These are phyloP conservation scores for Paecilomyces sp. DNA, from an alignment of 2,329 filamentous ascomycete genomes.

Conservation along the genomic window DNA sequence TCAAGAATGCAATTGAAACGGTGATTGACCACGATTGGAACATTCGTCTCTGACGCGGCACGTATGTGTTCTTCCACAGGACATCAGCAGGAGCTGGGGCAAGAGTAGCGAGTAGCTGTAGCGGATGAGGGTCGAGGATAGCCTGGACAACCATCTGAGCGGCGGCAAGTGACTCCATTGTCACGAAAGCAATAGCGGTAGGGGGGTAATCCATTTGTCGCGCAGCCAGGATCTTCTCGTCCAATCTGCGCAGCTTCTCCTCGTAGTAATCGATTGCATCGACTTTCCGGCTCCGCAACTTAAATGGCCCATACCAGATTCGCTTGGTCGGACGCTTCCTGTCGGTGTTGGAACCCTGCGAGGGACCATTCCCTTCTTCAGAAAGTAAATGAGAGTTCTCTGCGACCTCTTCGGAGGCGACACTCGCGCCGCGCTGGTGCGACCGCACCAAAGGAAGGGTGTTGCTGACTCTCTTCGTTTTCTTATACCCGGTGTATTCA, in stretches of 20 bases:
- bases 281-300: constrained; percentile 62
- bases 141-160: constrained; percentile 95
- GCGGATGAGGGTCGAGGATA: constrained; percentile 81
- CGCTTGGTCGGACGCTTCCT: constrained; percentile 57
- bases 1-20: constrained; percentile 71
- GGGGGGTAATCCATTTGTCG: constrained; percentile 70
- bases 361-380: constrained; percentile 25
- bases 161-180: constrained; percentile 90
- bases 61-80: constrained; percentile 92
- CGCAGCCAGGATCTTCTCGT: constrained; percentile 64
- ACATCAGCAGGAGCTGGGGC: constrained; percentile 86
- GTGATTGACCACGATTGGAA: constrained; percentile 78
- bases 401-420: constrained; percentile 42
- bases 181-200: constrained; percentile 85
- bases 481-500: constrained; percentile 58
- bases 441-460: constrained; percentile 45
- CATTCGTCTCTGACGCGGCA: constrained; percentile 66
- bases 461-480: constrained; percentile 38
- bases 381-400: constrained; percentile 54
- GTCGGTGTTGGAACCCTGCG: constrained; percentile 39
- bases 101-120: constrained; percentile 74
- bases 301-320: constrained; percentile 72
- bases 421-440: constrained; percentile 29
- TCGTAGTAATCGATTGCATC: constrained; percentile 95
- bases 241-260: constrained; percentile 70